Conservation (phyloP, 2,329 filamentous ascomycete genomes). For the Trichoderma koningii region DNA sequence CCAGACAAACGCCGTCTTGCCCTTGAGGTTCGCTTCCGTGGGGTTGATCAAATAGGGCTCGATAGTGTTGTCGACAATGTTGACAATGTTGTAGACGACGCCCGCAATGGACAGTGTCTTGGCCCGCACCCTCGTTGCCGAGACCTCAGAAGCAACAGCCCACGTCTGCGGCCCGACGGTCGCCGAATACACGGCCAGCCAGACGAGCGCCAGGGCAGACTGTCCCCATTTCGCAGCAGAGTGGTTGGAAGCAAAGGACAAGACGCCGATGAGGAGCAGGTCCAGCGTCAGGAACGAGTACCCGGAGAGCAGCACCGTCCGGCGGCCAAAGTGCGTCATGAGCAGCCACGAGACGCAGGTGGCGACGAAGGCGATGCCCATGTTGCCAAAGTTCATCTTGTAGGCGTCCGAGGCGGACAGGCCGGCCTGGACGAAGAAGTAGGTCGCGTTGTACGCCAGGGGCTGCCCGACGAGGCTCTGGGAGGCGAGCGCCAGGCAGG, state of each 20-base stretch:
- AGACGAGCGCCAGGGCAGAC: conserved; percentile 30
- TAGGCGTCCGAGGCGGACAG: conserved; percentile 34
- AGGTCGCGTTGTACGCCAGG: conserved; percentile 46
- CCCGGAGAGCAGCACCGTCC: conserved; percentile 23
- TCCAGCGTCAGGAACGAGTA: conserved; percentile 18
- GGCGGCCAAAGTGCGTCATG: conserved; percentile 27
- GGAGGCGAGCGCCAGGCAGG: conserved; percentile 43
- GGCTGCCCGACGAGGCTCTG: conserved; percentile 42
- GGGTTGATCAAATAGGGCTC: conserved; percentile 43
- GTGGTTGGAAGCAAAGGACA: conserved; percentile 19
- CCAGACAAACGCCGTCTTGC: conserved; percentile 35
- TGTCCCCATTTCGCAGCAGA: conserved; percentile 28
- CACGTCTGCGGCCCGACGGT: conserved; percentile 27
- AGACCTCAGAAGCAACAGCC: conserved; percentile 28
- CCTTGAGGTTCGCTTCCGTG: conserved; percentile 40
- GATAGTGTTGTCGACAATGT: conserved; percentile 32
- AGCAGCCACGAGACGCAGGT: conserved; percentile 27
- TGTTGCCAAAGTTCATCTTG: conserved; percentile 45
- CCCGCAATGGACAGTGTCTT: conserved; percentile 34
- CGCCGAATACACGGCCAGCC: conserved; percentile 27
- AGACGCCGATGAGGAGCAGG: conserved; percentile 25
- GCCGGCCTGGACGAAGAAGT: conserved; percentile 46
- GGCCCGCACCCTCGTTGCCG: conserved; percentile 24
- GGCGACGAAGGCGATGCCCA: conserved; percentile 38
- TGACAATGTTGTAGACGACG: conserved; percentile 30